Conservation (phyloP, 768 basidiomycete species). For the Sutorius australiensis region DNA sequence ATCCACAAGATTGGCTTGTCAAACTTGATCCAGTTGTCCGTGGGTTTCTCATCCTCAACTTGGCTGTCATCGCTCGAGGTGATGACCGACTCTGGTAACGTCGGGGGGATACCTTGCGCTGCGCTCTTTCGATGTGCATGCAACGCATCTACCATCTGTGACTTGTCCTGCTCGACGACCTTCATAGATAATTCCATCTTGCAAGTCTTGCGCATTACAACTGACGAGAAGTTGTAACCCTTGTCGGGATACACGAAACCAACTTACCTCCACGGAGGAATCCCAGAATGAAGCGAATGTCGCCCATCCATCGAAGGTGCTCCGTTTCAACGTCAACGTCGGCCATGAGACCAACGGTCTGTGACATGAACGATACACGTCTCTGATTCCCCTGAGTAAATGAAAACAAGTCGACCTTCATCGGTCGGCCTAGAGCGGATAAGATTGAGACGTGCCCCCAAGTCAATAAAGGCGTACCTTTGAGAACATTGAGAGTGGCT, state of each 20-base stretch:
- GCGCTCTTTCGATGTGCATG: conserved; percentile 35
- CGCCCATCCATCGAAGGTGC: conserved; percentile 83
- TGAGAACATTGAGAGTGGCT: conserved; percentile 76
- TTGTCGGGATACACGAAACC: background rate
- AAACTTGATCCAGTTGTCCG: conserved; percentile 66
- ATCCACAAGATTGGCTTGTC: conserved; percentile 66
- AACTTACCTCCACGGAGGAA: conserved; percentile 62
- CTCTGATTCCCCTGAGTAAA: conserved; percentile 63
- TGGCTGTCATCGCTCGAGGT: conserved; percentile 9
- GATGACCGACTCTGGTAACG: conserved; percentile 11
- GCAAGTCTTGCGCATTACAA: conserved; percentile 59
- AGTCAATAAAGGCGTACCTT: conserved; percentile 42
- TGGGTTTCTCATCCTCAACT: conserved; percentile 29
- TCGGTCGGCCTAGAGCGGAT: conserved; percentile 52
- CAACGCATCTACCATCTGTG: conserved; percentile 57
- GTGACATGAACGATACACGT: conserved; percentile 77
- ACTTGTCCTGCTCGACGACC: conserved; percentile 65
- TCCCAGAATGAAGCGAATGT: conserved; percentile 71
- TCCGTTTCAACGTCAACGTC: conserved; percentile 84
- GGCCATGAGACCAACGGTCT: conserved; percentile 80
- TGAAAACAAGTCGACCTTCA: conserved; percentile 76
- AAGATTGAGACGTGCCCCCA: background rate
- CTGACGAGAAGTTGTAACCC: conserved; percentile 31
- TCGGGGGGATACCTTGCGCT: conserved; percentile 10
- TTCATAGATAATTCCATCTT: conserved; percentile 70